These are phyloP conservation scores for Umbelopsis vinacea DNA, from an alignment of 192 early-diverging fungal species.

Conservation along the genomic window DNA sequence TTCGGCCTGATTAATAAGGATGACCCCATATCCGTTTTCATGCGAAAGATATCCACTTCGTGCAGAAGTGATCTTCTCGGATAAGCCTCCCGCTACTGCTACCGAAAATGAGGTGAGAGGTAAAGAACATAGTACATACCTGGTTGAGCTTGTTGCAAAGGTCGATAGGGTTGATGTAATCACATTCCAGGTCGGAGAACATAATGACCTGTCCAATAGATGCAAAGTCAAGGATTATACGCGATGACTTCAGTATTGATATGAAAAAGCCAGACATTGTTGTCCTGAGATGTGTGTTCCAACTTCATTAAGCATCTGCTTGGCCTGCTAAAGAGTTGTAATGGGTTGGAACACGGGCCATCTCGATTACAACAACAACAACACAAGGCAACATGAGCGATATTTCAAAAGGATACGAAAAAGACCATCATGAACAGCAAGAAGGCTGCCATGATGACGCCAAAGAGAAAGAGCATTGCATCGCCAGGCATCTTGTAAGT, in stretches of 20 bases:
- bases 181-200: slow-evolving; percentile 82
- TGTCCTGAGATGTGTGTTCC: not conserved
- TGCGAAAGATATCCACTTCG: too few relatives aligned
- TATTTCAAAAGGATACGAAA: slow-evolving; percentile 70
- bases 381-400: not conserved
- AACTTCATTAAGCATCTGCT: not conserved
- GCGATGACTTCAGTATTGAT: not conserved
- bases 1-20: too few relatives aligned
- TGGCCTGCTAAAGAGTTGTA: not conserved
- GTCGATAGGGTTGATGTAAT: slow-evolving; percentile 99
- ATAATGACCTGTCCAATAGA: slow-evolving; percentile 49
- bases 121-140: slow-evolving; percentile 45
- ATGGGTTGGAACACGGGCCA: not conserved
- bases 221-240: slow-evolving; percentile 22
- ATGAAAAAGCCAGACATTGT: not conserved
- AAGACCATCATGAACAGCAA: slow-evolving; percentile 96
- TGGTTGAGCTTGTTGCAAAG: slow-evolving; percentile 95
- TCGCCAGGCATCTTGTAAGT: slow-evolving; percentile 55
- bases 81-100: not conserved
- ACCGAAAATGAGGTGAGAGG: not conserved
- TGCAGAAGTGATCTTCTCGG: too few relatives aligned
- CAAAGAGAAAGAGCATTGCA: slow-evolving; percentile 87
- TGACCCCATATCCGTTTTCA: too few relatives aligned
- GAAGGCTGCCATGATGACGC: slow-evolving; percentile 87
- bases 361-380: not conserved